Percentiles rank a stretch among this genome's conserved stretches.
These are phyloP conservation scores for Aureobasidium vineae DNA, from an alignment of 2,329 filamentous ascomycete species.

Conservation along the genomic window DNA sequence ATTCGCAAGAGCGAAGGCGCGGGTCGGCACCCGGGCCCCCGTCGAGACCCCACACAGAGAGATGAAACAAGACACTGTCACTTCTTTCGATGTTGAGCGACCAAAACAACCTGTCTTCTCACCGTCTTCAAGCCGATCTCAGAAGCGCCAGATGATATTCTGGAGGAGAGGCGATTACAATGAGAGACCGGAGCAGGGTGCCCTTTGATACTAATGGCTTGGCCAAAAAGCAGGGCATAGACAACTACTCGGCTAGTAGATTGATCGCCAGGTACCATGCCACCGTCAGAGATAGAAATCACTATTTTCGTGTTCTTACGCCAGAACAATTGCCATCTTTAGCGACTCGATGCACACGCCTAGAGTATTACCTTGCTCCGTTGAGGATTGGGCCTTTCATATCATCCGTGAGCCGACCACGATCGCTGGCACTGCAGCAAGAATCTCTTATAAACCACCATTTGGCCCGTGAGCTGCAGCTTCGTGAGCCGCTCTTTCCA, in stretches of 20 bases:
- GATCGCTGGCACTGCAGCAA: not conserved
- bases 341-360: not conserved
- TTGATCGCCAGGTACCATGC: conserved; percentile 23
- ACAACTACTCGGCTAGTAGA: not conserved
- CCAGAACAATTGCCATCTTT: not conserved
- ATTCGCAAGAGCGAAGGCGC: not conserved
- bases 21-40: conserved; percentile 3
- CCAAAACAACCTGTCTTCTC: conserved; percentile 1
- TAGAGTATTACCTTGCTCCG: not conserved
- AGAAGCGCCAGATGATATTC: not conserved
- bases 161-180: not conserved
- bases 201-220: not conserved
- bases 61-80: conserved; percentile 11
- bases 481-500: conserved; percentile 14
- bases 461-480: conserved; percentile 17
- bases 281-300: conserved; percentile 19
- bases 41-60: conserved; percentile 13
- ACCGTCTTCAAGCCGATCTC: not conserved
- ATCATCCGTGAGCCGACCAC: not conserved
- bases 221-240: not conserved
- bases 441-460: conserved; percentile 1
- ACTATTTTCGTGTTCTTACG: conserved; percentile 3
- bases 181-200: not conserved
- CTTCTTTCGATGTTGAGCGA: not conserved
- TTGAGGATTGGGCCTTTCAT: not conserved